Percentiles rank a stretch among this genome's conserved stretches.
Conservation (phyloP, 257 asterid genomes). For the Salvia hispanica region DNA sequence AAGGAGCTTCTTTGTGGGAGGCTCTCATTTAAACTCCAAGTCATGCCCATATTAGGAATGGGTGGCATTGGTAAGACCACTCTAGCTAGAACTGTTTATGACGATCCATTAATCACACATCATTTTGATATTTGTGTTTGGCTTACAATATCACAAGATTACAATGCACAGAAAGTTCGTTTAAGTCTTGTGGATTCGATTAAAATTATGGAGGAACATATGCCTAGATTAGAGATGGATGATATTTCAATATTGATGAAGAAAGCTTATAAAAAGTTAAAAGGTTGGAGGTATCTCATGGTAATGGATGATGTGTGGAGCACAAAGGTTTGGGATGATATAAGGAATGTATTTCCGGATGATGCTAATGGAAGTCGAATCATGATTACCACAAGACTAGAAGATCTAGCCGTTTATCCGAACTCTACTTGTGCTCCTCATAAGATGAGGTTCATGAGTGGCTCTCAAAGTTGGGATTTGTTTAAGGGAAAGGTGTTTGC, state of each 20-base stretch:
- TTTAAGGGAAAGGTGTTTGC: conserved; percentile 7
- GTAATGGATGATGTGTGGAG: conserved; percentile 10
- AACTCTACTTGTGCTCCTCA: neutral
- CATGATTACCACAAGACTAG: no score
- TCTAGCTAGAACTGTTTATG: no score
- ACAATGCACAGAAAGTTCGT: neutral
- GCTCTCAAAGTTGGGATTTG: neutral
- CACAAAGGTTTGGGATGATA: no score
- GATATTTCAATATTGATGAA: neutral
- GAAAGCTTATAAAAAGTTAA: neutral
- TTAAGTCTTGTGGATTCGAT: neutral
- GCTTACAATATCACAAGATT: neutral
- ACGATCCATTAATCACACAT: no score
- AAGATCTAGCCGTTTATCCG: neutral
- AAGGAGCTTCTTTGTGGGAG: conserved; percentile 9
- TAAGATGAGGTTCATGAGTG: conserved; percentile 4
- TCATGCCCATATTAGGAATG: conserved; percentile 13
- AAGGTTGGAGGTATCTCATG: conserved; percentile 6
- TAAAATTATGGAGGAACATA: neutral
- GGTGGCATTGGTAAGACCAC: no score
- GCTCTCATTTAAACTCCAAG: conserved; percentile 12
- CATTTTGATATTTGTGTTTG: no score
- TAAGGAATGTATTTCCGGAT: no score
- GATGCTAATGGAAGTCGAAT: no score
- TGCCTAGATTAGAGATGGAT: neutral